These are phyloP conservation scores for Tetracladium marchalianum DNA, from an alignment of 495 filamentous ascomycete species.

Conservation along the genomic window DNA sequence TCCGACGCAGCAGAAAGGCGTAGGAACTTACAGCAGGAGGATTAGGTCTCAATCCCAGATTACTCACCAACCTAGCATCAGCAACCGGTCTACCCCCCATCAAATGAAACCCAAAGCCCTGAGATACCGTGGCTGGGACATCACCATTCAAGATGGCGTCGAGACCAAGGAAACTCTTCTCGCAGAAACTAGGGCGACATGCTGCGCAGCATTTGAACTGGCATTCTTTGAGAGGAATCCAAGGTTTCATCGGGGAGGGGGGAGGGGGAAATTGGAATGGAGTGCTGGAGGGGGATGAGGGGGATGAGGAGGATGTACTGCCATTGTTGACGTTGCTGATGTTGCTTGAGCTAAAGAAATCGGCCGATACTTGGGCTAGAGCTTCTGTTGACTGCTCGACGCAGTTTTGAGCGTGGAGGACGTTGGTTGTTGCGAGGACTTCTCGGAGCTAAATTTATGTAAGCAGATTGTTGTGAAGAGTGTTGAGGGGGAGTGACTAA, in stretches of 20 bases:
- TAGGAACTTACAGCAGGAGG: conserved; percentile 6
- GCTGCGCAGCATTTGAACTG: conserved; percentile 38
- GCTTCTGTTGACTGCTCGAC: not conserved
- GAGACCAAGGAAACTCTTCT: conserved; percentile 39
- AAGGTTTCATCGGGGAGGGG: conserved; percentile 14
- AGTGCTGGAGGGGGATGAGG: not conserved
- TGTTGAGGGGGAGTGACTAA: not conserved
- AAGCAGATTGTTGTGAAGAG: conserved; percentile 5
- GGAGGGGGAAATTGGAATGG: not conserved
- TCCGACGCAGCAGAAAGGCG: not conserved
- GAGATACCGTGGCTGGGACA: conserved; percentile 28
- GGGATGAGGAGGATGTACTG: not conserved
- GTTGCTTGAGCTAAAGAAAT: conserved; percentile 13
- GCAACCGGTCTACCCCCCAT: conserved; percentile 11
- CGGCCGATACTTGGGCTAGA: conserved; percentile 8
- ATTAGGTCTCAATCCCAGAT: conserved; percentile 13
- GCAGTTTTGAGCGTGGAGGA: not conserved
- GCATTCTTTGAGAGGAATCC: conserved; percentile 38
- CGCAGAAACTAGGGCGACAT: conserved; percentile 34
- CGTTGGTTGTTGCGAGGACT: not conserved
- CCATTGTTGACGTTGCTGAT: not conserved
- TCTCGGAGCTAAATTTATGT: conserved; percentile 18
- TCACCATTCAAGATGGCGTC: conserved; percentile 36
- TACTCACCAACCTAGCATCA: conserved; percentile 8
- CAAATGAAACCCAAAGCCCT: conserved; percentile 32